Evolutionary conservation across 768 basidiomycete species (phyloP).

Genomic region (Termitomyces heimii): DNA sequence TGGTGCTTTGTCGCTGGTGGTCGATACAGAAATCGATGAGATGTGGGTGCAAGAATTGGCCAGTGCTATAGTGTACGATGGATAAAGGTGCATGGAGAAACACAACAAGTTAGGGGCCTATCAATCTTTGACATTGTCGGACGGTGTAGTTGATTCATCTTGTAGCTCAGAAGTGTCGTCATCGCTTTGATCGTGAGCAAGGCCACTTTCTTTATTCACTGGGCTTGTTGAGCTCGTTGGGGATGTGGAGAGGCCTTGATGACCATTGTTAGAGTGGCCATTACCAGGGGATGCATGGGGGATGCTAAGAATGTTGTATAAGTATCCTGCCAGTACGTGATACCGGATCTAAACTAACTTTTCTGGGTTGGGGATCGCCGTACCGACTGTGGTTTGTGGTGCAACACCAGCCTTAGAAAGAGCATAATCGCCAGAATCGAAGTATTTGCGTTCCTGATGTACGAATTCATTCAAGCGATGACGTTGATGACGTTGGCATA

Average conservation of each 20-base stretch:
- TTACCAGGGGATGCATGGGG: slow-evolving; percentile 74
- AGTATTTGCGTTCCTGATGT: slow-evolving; percentile 92
- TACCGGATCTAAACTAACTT: slow-evolving; percentile 50
- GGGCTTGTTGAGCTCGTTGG: slow-evolving; percentile 68
- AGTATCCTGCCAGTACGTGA: slow-evolving; percentile 5
- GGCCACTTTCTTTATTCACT: slow-evolving; percentile 56
- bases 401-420: slow-evolving; percentile 91
- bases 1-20: slow-evolving; percentile 15
- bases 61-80: slow-evolving; percentile 14
- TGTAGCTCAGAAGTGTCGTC: slow-evolving; percentile 21
- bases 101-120: slow-evolving; percentile 1
- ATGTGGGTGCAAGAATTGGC: slow-evolving; percentile 14
- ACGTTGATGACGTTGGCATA: slow-evolving; percentile 8
- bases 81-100: slow-evolving; percentile 9
- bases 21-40: slow-evolving; percentile 17
- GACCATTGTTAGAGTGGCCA: slow-evolving; percentile 36
- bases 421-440: slow-evolving; percentile 98
- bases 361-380: slow-evolving; percentile 96
- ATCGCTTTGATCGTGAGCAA: slow-evolving; percentile 33
- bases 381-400: slow-evolving; percentile 87
- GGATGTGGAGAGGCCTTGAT: slow-evolving; percentile 61
- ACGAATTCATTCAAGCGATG: slow-evolving; percentile 11
- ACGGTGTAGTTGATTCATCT: neutral
- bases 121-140: slow-evolving; percentile 12
- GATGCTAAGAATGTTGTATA: slow-evolving; percentile 49